Evolutionary conservation across 805 yeast species (phyloP), one percentile per base, ranked within the genome.

Genomic region (Pichia insulana): DNA sequence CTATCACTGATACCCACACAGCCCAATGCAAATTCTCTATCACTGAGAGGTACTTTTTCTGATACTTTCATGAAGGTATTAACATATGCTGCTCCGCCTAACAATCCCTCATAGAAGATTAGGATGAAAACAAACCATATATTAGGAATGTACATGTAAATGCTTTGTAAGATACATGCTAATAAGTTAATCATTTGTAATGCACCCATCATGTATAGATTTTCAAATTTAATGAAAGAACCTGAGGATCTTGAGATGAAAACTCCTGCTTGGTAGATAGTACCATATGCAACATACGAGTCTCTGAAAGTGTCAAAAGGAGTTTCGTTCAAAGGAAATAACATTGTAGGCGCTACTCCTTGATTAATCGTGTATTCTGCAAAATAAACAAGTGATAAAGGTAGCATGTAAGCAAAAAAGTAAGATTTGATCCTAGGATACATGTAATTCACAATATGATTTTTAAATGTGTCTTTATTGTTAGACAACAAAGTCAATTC

Each of bases 281-380:
- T 81, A 7, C 96, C 94, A 56, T 90, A 90, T 0, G 87, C 78
- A 12, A 90, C 97, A 58, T 90, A 90, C 3, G 85, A 82, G 53
- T 90, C 97, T 48, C 97, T 71, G 58, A 74, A 86, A 16, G 73
- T 64, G 2, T 63, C 55, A 54, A 88, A 84, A 3, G 95, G 95
- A 58, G 82, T 69, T 19, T 74, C 70, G 1, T 77, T 74, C 4
- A 87, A 53, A 0, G 90, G 89, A 54, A 83, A 90, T 7, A 90
- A 64, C 35, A 90, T 64, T 0, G 97, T 89, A 2, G 97, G 97
- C 0, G 95, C 72, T 1, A 90, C 73, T 0, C 96, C 96, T 59
- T 90, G 97, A 58, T 90, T 90, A 46, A 90, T 90, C 18, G 80
- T 68, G 56, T 90, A 90, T 56, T 90, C 97, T 4, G 86, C 76